Base-by-base conservation (phyloP, 202 grass and related monocot species). In the Brachypodium distachyon region DNA sequence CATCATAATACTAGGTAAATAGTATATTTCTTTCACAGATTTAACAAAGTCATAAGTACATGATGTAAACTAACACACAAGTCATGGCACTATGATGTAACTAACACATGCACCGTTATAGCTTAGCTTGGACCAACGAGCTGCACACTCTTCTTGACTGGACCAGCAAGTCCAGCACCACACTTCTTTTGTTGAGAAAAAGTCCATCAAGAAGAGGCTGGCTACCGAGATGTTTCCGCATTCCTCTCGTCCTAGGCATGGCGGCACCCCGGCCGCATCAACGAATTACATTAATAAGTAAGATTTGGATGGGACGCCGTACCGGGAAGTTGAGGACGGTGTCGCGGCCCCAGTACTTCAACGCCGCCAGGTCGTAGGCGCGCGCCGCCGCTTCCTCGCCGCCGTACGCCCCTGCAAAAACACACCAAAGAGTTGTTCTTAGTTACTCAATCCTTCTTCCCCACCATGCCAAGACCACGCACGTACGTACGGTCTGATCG, bases 271-370 rank as follows among this genome's bases (percentile, higher is more conserved):
- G 46, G 12, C 19, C n/a, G 23, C 54, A 10, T 46, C 4, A 60
- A 21, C 41, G 51, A 7, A 78, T 26, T n/a, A n/a, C n/a, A n/a
- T 34, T 13, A 22, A 54, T 10, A 21, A 27, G 18, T 50, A 36
- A 2, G 5, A 62, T 7, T 55, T 77, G 36, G 55, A 57, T 18
- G 6, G 40, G 27, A n/a, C n/a, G n/a, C n/a, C n/a, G n/a, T 89
- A 93, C 94, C 78, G 86, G 83, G 38, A 97, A 93, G 82, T 97
- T 97, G 75, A 97, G 94, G 43, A 86, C 70, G 77, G 83, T 87
- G 54, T 50, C 86, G 9, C 46, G 81, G 18, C 93, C 93, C 93
- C 93, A 97, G 59, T 93, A 89, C 72, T 93, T 97, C 59, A 97
- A 81, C 80, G 93, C 90, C 29, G 93, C 93, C 73, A 93, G 72